Base-by-base conservation (phyloP, 148 eudicot species). In the Vaccinium corymbosum region DNA sequence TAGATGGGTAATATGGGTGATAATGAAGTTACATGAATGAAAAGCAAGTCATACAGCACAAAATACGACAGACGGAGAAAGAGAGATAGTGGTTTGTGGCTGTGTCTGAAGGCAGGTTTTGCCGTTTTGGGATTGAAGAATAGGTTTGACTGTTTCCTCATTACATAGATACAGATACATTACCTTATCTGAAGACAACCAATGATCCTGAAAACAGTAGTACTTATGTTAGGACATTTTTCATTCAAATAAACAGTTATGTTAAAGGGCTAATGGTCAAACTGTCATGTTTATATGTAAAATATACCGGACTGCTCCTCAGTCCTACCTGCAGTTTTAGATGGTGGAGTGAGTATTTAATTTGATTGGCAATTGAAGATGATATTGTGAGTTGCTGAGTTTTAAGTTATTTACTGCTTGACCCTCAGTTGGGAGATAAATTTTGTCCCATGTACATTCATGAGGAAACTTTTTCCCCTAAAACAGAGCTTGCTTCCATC, bases 331-430 rank as follows among this genome's bases (percentile, higher is more conserved):
- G 15, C 59, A 27, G 38, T 78, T 78, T 50, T 55, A 52, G 56
- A 4, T 78, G 38, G 20, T 25, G 8, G 12, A 22, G 38, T 25
- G 35, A 27, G 72, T 22, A 12, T 66, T 22, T 25, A 22, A 20
- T 25, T 66, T 25, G 1, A 22, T 25, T 25, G 72, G 72, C 72
- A 10, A 3, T 11, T 35, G 35, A 32, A 11, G 16, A 25, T 12
- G 16, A 25, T 66, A 3, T 9, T 52, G n/a, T 50, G 19, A 78
- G 80, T 52, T 51, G 42, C 20, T 15, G 19, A 22, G 35, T 53
- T 78, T 52, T 4, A 77, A 52, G 80, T 77, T 77, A 25, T 50
- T 77, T 77, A 17, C 80, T 77, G 61, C 80, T 55, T 79, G 5
- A 79, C 15, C 27, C 59, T 29, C 6, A 32, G 48, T 27, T 29